Evolutionary conservation across 2,329 filamentous ascomycete genomes (phyloP), one percentile per base, ranked within the genome.

Genomic region (Helotiales sp.): DNA sequence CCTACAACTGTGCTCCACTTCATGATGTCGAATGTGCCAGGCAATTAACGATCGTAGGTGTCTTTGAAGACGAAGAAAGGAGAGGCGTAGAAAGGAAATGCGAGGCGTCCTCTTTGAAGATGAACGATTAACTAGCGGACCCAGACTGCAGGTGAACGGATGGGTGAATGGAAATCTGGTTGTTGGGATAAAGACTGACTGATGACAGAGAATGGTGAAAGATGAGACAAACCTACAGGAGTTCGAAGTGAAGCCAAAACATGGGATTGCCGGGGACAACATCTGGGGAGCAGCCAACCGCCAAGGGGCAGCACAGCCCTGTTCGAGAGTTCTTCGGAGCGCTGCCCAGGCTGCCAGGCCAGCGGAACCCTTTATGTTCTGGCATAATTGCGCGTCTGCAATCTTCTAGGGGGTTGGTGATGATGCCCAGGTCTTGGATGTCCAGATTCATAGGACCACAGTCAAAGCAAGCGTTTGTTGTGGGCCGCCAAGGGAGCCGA

Each of bases 281-380:
- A 60, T 55, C 45, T 58, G 50, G 26, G 30, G 47, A 32, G 49
- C n/a, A n/a, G n/a, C n/a, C n/a, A n/a, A n/a, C 20, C 57, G 65
- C 67, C 64, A 69, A 64, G 66, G 43, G 40, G 32, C 58, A 69
- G 67, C 67, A 69, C 67, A 67, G 67, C 64, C 67, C 64, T 66
- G 64, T 60, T 65, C 50, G 28, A 24, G 34, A 30, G 47, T 59
- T n/a, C 61, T 63, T 61, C 37, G 57, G 43, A 24, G 26, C 30
- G 34, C 28, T 62, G 52, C 61, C 61, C 45, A 63, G 57, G 26
- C 61, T 32, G 55, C 61, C 45, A 63, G 57, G 26, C 61, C 43
- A 60, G 37, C 22, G 24, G 34, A 43, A 28, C 24, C 43, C 8
- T 58, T 54, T 47, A 34, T 64, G 45, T 52, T 62, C 49, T 34